These are phyloP conservation scores for Nyssa sinensis DNA, from an alignment of 148 eudicot species.

Conservation along the genomic window DNA sequence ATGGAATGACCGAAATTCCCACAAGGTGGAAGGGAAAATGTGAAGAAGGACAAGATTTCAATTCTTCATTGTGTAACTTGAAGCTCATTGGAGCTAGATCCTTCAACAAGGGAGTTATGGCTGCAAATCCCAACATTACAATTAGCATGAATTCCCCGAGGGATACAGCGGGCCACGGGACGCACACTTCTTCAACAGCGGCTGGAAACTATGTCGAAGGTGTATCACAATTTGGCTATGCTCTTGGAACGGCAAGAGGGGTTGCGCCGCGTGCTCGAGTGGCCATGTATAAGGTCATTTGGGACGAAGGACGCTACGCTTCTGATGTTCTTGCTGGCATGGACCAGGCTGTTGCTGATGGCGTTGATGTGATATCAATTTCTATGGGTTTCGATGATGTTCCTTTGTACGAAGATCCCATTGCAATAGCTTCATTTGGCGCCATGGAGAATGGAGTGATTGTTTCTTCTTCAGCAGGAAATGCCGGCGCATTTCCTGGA, in stretches of 20 bases:
- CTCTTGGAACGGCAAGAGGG: constrained; percentile 32
- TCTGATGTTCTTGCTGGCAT: constrained; percentile 32
- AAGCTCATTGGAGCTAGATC: constrained; percentile 46
- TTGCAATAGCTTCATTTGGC: constrained; percentile 36
- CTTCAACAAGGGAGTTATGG: constrained; percentile 30
- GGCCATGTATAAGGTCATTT: constrained; percentile 34
- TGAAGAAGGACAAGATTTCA: constrained; percentile 31
- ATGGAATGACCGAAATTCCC: constrained; percentile 29
- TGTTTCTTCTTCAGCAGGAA: constrained; percentile 34
- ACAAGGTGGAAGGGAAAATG: constrained; percentile 42
- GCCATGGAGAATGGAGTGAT: no score
- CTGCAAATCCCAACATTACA: constrained; percentile 22
- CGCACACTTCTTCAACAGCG: constrained; percentile 30
- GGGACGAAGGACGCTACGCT: constrained; percentile 8
- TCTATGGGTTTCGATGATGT: constrained; percentile 14
- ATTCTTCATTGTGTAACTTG: constrained; percentile 33
- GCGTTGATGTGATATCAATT: constrained; percentile 36
- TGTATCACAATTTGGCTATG: constrained; percentile 29
- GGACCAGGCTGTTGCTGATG: constrained; percentile 41
- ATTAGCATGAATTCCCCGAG: constrained; percentile 28
- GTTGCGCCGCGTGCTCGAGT: constrained; percentile 34
- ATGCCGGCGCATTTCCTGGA: constrained; percentile 6
- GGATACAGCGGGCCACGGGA: constrained; percentile 32
- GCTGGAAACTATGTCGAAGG: constrained; percentile 30
- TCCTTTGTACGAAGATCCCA: constrained; percentile 32